A percentile compares a stretch with the other conserved stretches of the same genome.
Evolutionary conservation across 495 filamentous ascomycete species (phyloP).

Genomic region (Penicillium crystallinum): DNA sequence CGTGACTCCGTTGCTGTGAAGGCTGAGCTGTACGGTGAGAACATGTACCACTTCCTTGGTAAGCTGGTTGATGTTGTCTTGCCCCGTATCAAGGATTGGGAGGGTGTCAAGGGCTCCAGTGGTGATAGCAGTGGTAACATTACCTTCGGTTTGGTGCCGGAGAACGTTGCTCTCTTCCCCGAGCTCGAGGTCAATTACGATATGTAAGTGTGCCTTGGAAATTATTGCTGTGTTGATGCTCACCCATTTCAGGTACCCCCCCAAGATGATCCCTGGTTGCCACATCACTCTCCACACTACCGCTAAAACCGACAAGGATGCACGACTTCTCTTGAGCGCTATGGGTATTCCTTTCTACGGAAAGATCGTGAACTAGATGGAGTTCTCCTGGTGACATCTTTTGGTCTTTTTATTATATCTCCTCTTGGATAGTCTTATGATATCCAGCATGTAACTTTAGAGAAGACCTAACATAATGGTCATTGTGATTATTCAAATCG

Average conservation of each 20-base stretch:
- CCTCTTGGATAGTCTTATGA: slow-evolving; percentile 11
- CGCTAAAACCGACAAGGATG: slow-evolving; percentile 85
- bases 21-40: slow-evolving; percentile 66
- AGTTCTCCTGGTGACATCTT: neutral
- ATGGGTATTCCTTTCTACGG: slow-evolving; percentile 81
- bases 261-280: slow-evolving; percentile 90
- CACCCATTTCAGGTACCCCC: slow-evolving; percentile 57
- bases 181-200: slow-evolving; percentile 91
- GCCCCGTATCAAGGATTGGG: slow-evolving; percentile 92
- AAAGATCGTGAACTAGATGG: slow-evolving; percentile 50
- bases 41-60: slow-evolving; percentile 82
- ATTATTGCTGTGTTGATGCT: slow-evolving; percentile 1
- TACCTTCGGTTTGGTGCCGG: slow-evolving; percentile 65
- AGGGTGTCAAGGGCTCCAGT: slow-evolving; percentile 65
- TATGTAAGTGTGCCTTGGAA: slow-evolving; percentile 53
- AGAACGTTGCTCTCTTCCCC: slow-evolving; percentile 75
- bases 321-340: slow-evolving; percentile 73
- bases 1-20: slow-evolving; percentile 54
- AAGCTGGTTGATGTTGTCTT: slow-evolving; percentile 83
- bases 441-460: slow-evolving; percentile 33
- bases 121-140: slow-evolving; percentile 90
- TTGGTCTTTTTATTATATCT: slow-evolving; percentile 7
- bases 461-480: slow-evolving; percentile 25
- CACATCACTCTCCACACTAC: slow-evolving; percentile 83
- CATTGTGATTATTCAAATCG: slow-evolving; percentile 23